A percentile compares a stretch with the other conserved stretches of the same genome.
Conservation (phyloP, 495 filamentous ascomycete genomes). For the Jackrogersella minutella region DNA sequence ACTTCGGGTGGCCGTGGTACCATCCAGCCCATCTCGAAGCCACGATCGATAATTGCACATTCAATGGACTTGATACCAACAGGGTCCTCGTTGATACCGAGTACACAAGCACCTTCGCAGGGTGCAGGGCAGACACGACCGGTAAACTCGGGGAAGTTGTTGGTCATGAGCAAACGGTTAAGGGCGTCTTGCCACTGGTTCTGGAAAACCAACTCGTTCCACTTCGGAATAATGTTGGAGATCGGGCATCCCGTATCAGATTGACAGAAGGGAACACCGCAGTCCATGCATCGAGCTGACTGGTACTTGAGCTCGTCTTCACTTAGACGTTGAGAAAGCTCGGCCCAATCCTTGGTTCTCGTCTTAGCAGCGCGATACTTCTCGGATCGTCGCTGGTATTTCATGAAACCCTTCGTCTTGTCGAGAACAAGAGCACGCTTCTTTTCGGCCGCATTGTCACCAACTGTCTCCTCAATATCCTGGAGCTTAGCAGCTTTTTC, state of each 20-base stretch:
- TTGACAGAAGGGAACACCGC: constrained; percentile 99
- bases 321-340: constrained; percentile 86
- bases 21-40: constrained; percentile 99
- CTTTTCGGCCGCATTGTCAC: constrained; percentile 87
- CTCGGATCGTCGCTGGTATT: constrained; percentile 92
- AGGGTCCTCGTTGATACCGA: constrained; percentile 98
- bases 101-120: constrained; percentile 96
- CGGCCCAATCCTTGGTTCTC: constrained; percentile 92
- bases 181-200: constrained; percentile 96
- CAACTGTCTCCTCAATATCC: constrained; percentile 95
- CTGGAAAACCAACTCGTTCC: constrained; percentile 93
- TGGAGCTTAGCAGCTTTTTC: constrained; percentile 82
- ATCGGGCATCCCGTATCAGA: constrained; percentile 97
- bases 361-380: constrained; percentile 92
- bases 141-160: constrained; percentile 99
- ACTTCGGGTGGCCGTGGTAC: constrained; percentile 79
- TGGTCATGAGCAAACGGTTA: constrained; percentile 95
- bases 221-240: constrained; percentile 99
- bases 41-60: constrained; percentile 98
- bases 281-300: constrained; percentile 99
- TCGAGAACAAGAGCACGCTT: constrained; percentile 91
- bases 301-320: constrained; percentile 99
- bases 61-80: constrained; percentile 99
- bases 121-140: constrained; percentile 98
- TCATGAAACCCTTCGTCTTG: constrained; percentile 99